phyloP scores from a whole-genome alignment of 2,329 filamentous ascomycete species.

The Rasamsonia emersonii region DNA sequence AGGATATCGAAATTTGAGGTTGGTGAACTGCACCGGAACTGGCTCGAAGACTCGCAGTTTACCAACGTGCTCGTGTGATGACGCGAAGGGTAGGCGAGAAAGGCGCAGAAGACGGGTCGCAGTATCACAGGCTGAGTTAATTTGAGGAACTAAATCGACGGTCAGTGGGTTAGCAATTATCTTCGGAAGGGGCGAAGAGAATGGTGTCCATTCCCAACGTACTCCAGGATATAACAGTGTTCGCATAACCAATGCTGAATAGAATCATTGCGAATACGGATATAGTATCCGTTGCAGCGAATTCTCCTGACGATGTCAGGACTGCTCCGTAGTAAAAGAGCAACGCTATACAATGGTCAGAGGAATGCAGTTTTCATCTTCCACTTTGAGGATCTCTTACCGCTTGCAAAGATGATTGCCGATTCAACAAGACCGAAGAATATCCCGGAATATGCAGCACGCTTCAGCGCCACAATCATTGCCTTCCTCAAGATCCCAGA shows the following conservation, averaged over 20 bases:
- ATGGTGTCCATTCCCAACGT: slow-evolving; percentile 13
- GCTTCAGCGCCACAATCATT: slow-evolving; percentile 54
- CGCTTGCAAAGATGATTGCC: slow-evolving; percentile 59
- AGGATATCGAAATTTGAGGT: slow-evolving; percentile 66
- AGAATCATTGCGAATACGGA: slow-evolving; percentile 74
- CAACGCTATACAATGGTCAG: slow-evolving; percentile 42
- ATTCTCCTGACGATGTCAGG: slow-evolving; percentile 47
- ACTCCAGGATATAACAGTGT: slow-evolving; percentile 58
- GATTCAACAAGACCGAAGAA: slow-evolving; percentile 74
- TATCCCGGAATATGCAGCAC: slow-evolving; percentile 58
- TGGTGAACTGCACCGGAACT: slow-evolving; percentile 50
- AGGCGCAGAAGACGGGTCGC: slow-evolving; percentile 66
- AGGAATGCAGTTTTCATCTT: too few species aligned
- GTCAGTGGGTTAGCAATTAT: slow-evolving; percentile 8
- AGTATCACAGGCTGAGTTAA: slow-evolving; percentile 63
- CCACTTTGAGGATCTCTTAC: slow-evolving; percentile 19
- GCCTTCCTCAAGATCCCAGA: slow-evolving; percentile 42
- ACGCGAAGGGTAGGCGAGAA: slow-evolving; percentile 47
- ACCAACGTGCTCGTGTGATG: slow-evolving; percentile 52
- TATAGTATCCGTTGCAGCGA: slow-evolving; percentile 52
- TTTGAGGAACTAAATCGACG: slow-evolving; percentile 56
- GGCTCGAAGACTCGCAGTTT: slow-evolving; percentile 31
- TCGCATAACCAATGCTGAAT: slow-evolving; percentile 69
- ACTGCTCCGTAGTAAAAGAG: slow-evolving; percentile 75
- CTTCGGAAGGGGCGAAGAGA: neutral